Conservation (phyloP, 108 stramenopile species). For the Fistulifera solaris region DNA sequence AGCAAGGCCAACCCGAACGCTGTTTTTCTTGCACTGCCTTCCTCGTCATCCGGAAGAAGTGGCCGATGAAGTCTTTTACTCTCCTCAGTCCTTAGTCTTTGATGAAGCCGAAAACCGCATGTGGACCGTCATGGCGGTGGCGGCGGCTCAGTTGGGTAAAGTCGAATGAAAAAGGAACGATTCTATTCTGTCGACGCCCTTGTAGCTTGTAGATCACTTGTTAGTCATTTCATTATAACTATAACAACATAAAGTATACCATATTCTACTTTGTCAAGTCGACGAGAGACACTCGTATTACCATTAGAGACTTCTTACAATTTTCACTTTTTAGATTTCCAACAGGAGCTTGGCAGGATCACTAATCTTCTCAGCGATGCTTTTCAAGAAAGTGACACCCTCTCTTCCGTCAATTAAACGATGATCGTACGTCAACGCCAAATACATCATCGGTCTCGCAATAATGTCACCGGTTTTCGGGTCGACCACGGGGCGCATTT, state of each 20-base stretch:
- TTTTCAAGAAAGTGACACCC: conserved; percentile 98
- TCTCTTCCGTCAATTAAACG: conserved; percentile 99
- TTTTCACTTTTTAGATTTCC: conserved; percentile 39
- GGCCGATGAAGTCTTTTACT: conserved; percentile 93
- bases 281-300: too few relatives aligned
- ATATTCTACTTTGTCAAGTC: too few relatives aligned
- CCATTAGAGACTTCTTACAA: too few relatives aligned
- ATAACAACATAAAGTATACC: too few relatives aligned
- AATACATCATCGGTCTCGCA: conserved; percentile 99
- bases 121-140: conserved; percentile 99
- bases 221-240: too few relatives aligned
- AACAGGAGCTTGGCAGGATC: conserved; percentile 91
- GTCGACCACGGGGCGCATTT: conserved; percentile 95
- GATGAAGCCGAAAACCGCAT: conserved; percentile 97
- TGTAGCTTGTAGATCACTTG: too few relatives aligned
- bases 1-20: conserved; percentile 72
- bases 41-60: conserved; percentile 96
- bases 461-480: conserved; percentile 88
- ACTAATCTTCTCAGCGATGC: conserved; percentile 94
- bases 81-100: conserved; percentile 80
- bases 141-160: conserved; percentile 86
- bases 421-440: conserved; percentile 99
- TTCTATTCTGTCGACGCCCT: too few relatives aligned
- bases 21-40: conserved; percentile 92
- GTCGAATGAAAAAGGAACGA: conserved; percentile 8